Conservation (phyloP, 2,329 filamentous ascomycete species). For the Clonostachys byssicola region DNA sequence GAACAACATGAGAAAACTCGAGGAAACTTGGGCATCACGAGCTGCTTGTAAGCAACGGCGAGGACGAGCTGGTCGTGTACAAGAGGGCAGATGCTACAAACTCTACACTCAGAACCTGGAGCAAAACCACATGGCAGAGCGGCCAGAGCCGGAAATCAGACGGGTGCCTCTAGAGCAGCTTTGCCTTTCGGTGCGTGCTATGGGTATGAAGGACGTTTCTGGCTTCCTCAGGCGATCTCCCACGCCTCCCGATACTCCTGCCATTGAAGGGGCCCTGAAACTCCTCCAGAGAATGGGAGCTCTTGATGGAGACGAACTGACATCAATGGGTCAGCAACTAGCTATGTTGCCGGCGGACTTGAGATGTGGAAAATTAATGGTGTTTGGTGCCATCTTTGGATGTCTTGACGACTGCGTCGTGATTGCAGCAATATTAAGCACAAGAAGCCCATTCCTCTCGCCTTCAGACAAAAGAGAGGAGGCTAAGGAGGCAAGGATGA, state of each 20-base stretch:
- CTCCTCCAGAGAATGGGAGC: slow-evolving; percentile 84
- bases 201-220: slow-evolving; percentile 82
- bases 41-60: slow-evolving; percentile 93
- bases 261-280: slow-evolving; percentile 80
- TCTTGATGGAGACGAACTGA: slow-evolving; percentile 79
- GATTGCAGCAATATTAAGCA: slow-evolving; percentile 89
- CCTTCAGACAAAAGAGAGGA: slow-evolving; percentile 80
- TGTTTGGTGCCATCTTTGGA: slow-evolving; percentile 90
- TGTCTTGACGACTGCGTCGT: slow-evolving; percentile 86
- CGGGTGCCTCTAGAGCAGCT: slow-evolving; percentile 91
- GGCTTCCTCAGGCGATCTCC: slow-evolving; percentile 80
- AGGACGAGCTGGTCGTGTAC: slow-evolving; percentile 89
- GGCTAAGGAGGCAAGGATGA: slow-evolving; percentile 69
- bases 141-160: slow-evolving; percentile 90
- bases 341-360: slow-evolving; percentile 93
- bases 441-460: slow-evolving; percentile 80
- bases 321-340: slow-evolving; percentile 87
- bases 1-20: slow-evolving; percentile 90
- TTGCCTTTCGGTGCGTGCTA: slow-evolving; percentile 89
- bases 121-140: slow-evolving; percentile 70
- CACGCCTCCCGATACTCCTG: slow-evolving; percentile 80
- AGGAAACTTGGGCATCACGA: slow-evolving; percentile 91
- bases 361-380: slow-evolving; percentile 88
- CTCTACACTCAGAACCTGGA: slow-evolving; percentile 87
- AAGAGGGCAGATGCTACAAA: slow-evolving; percentile 90